Percentiles rank a stretch among this genome's conserved stretches.
These are phyloP conservation scores for Paspalum vaginatum DNA, from an alignment of 176 grass and related monocot genomes.

Conservation along the genomic window DNA sequence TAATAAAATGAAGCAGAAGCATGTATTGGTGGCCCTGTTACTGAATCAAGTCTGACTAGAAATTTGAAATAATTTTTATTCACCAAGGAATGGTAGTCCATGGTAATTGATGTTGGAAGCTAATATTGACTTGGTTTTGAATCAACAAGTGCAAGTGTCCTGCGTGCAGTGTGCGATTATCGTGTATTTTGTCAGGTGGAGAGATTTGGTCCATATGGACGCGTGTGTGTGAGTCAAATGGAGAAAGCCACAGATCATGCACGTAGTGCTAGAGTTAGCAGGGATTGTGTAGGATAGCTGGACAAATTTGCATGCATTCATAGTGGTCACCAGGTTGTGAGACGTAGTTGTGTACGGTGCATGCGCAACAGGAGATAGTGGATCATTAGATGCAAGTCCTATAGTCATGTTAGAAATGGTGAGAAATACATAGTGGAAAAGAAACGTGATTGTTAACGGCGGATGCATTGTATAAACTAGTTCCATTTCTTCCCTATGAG, in stretches of 20 bases:
- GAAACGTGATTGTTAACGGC: neutral
- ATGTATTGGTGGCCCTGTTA: neutral
- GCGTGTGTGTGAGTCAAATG: neutral
- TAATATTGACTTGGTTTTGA: neutral
- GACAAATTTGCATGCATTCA: neutral
- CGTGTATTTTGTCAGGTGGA: neutral
- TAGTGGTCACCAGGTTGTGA: neutral
- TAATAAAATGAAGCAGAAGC: neutral
- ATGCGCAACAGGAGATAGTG: neutral
- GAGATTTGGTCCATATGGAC: neutral
- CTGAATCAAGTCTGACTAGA: constrained; percentile 9
- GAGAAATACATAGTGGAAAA: neutral
- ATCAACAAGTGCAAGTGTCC: neutral
- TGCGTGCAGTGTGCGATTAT: neutral
- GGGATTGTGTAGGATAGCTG: neutral
- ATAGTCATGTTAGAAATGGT: neutral
- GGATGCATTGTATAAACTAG: neutral
- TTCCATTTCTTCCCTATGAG: neutral
- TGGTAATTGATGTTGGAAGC: constrained; percentile 17
- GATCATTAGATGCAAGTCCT: neutral
- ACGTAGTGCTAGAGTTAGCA: neutral
- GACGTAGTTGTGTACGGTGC: neutral
- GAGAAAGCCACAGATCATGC: neutral
- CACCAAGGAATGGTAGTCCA: constrained; percentile 5
- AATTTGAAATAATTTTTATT: constrained; percentile 25